phyloP scores from a whole-genome alignment of 129 eudicot genomes.

The Arctium lappa region DNA sequence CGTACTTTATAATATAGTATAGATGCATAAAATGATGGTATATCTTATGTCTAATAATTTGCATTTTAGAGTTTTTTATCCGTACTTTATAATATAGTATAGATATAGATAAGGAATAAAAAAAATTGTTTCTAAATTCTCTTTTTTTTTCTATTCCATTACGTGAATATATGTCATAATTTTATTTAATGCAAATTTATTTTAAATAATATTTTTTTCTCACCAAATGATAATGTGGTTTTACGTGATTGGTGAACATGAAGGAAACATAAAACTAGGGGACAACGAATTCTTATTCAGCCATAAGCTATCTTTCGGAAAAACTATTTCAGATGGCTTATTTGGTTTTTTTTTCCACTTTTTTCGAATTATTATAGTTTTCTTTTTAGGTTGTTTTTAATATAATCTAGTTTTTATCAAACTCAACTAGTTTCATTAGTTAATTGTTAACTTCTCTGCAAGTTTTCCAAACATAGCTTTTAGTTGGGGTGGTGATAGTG shows the following conservation, averaged over 20 bases:
- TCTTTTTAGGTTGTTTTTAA: not conserved
- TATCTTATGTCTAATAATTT: too few relatives aligned
- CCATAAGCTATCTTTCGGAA: too few relatives aligned
- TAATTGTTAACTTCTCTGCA: not conserved
- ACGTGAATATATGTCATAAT: too few relatives aligned
- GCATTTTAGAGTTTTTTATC: too few relatives aligned
- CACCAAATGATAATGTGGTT: not conserved
- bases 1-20: too few relatives aligned
- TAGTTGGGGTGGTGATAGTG: conserved; percentile 3
- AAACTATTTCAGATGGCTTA: not conserved
- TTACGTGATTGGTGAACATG: too few relatives aligned
- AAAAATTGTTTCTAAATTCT: too few relatives aligned
- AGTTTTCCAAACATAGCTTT: not conserved
- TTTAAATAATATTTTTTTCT: not conserved
- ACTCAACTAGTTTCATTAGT: not conserved
- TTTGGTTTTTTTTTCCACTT: not conserved
- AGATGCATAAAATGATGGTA: too few relatives aligned
- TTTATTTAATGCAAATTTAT: too few relatives aligned
- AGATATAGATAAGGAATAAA: too few relatives aligned
- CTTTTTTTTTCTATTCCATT: too few relatives aligned
- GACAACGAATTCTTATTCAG: not conserved
- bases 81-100: too few relatives aligned
- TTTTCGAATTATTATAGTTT: not conserved
- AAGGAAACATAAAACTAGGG: not conserved
- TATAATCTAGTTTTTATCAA: not conserved